These are phyloP conservation scores for Penium margaritaceum DNA, from an alignment of 139 green algal species.

Conservation along the genomic window DNA sequence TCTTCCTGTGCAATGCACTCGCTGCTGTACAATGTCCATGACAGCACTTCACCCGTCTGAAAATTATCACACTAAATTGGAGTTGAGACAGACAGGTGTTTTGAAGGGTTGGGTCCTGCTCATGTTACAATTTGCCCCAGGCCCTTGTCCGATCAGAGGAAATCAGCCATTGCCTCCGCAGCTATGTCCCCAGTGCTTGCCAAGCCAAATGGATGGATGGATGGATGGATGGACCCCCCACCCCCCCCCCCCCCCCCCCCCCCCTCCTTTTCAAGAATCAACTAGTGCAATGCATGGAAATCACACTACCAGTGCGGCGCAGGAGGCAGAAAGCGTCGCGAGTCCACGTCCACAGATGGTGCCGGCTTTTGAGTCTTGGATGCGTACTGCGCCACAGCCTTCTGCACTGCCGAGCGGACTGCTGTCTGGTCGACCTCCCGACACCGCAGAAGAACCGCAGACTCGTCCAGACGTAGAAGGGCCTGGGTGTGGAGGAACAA, in stretches of 20 bases:
- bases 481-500: too few species aligned
- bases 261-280: too few species aligned
- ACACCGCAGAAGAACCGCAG: slow-evolving; percentile 27
- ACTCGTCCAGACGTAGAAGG: slow-evolving; percentile 28
- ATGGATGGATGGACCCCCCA: too few species aligned
- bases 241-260: too few species aligned
- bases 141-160: neutral
- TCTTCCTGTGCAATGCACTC: neutral
- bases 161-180: neutral
- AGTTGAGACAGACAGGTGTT: too few species aligned
- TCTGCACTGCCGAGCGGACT: slow-evolving; percentile 26
- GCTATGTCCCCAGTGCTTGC: neutral
- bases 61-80: too few species aligned
- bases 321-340: slow-evolving; percentile 53
- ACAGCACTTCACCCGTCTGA: neutral
- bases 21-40: neutral
- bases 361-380: slow-evolving; percentile 67
- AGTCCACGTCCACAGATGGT: slow-evolving; percentile 59
- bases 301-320: slow-evolving; percentile 3
- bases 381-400: slow-evolving; percentile 21
- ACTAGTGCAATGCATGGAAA: too few species aligned
- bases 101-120: too few species aligned
- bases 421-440: slow-evolving; percentile 15
- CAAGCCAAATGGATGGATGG: neutral
- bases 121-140: too few species aligned